These are phyloP conservation scores for Pseudocercospora fuligena DNA, from an alignment of 2,329 filamentous ascomycete species.

Conservation along the genomic window DNA sequence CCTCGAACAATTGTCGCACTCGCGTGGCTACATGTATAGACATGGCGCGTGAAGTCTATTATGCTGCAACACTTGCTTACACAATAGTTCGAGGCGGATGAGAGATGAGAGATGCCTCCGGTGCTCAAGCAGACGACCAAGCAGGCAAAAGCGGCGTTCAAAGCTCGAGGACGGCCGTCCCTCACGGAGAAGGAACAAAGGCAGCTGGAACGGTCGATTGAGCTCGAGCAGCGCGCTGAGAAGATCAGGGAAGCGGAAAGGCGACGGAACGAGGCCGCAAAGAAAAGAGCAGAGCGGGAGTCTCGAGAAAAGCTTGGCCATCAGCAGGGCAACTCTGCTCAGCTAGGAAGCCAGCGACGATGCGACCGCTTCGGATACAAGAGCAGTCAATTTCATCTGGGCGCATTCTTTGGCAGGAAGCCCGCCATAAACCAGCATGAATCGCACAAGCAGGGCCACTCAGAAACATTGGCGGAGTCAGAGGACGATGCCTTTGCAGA, in stretches of 20 bases:
- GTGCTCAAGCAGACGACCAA: constrained; percentile 39
- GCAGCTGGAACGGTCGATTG: constrained; percentile 40
- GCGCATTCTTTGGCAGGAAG: constrained; percentile 40
- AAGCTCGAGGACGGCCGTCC: constrained; percentile 38
- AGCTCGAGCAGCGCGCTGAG: constrained; percentile 43
- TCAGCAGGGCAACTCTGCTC: constrained; percentile 17
- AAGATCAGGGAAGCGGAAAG: constrained; percentile 41
- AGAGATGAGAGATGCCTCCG: constrained; percentile 24
- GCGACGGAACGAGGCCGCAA: constrained; percentile 36
- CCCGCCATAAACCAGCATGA: background rate
- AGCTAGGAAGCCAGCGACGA: constrained; percentile 39
- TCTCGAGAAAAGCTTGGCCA: constrained; percentile 24
- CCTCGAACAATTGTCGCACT: background rate
- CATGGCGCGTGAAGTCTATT: background rate
- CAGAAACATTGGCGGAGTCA: background rate
- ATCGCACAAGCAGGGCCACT: background rate
- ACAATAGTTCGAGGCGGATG: background rate
- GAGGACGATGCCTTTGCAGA: constrained; percentile 31
- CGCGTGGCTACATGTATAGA: background rate
- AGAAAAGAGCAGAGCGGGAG: constrained; percentile 36
- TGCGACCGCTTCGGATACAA: constrained; percentile 42
- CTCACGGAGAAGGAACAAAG: constrained; percentile 40
- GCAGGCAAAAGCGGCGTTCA: constrained; percentile 45
- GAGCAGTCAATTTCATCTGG: constrained; percentile 44
- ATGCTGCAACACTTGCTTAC: background rate